phyloP scores from a whole-genome alignment of 352 stramenopile genomes.

The Aphanomyces euteiches region DNA sequence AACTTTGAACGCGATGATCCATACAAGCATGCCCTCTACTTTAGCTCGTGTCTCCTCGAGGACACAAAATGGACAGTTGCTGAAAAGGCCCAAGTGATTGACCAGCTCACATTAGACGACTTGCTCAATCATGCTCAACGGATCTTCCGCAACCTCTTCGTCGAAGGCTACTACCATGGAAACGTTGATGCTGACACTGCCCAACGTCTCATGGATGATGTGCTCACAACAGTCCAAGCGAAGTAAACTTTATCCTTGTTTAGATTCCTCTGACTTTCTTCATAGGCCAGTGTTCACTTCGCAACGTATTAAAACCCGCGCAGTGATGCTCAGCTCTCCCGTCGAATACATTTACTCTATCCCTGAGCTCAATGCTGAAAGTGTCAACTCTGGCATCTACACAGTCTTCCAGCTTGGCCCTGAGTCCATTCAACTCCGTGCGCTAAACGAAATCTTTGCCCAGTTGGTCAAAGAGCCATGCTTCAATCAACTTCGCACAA shows the following conservation, averaged over 20 bases:
- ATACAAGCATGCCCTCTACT: conserved; percentile 89
- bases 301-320: conserved; percentile 44
- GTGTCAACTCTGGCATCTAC: conserved; percentile 74
- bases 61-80: conserved; percentile 72
- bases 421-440: conserved; percentile 39
- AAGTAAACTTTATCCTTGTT: neutral
- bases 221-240: conserved; percentile 41
- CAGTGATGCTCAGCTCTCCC: conserved; percentile 52
- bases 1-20: conserved; percentile 87
- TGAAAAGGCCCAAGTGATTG: conserved; percentile 76
- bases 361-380: conserved; percentile 62
- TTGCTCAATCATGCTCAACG: conserved; percentile 48
- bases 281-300: conserved; percentile 43
- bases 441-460: conserved; percentile 71
- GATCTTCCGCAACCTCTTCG: conserved; percentile 66
- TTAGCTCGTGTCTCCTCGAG: conserved; percentile 69
- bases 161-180: conserved; percentile 69
- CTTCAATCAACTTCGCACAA: conserved; percentile 91
- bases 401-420: conserved; percentile 61
- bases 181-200: conserved; percentile 46
- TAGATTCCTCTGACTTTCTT: neutral
- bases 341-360: conserved; percentile 53
- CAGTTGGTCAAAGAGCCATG: conserved; percentile 86
- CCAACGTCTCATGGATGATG: conserved; percentile 41
- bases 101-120: conserved; percentile 50